These are phyloP conservation scores for Nepenthes alata DNA, from an alignment of 179 eudicot genomes.

Conservation along the genomic window DNA sequence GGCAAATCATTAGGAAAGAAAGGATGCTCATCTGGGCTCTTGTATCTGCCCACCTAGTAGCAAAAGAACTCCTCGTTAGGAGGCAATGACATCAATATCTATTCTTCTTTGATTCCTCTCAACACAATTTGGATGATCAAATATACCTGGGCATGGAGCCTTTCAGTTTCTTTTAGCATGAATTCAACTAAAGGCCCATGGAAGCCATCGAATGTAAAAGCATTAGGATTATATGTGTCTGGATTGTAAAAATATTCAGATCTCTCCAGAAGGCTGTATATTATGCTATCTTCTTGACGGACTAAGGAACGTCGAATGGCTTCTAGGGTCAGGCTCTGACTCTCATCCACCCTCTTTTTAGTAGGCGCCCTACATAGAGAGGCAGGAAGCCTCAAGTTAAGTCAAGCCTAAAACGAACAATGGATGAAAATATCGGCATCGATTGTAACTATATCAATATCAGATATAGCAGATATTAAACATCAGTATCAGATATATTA, in stretches of 20 bases:
- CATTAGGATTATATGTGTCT: conserved; percentile 67
- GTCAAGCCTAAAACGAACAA: too few species aligned
- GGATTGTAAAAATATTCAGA: conserved; percentile 80
- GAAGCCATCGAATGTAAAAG: conserved; percentile 57
- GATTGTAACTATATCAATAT: too few species aligned
- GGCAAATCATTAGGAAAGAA: conserved; percentile 74
- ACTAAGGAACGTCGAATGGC: conserved; percentile 73
- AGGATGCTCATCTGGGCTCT: conserved; percentile 92
- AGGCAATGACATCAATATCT: background rate
- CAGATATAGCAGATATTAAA: background rate
- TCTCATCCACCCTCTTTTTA: conserved; percentile 63
- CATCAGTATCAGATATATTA: background rate
- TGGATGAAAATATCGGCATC: too few species aligned
- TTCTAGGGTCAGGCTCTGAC: conserved; percentile 64
- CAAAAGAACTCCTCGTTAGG: background rate
- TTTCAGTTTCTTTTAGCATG: conserved; percentile 83
- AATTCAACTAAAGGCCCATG: conserved; percentile 66
- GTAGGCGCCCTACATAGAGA: conserved; percentile 14
- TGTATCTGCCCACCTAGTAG: conserved; percentile 71
- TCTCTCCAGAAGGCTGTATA: conserved; percentile 80
- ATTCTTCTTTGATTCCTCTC: background rate
- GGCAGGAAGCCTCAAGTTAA: conserved; percentile 1
- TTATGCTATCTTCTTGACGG: conserved; percentile 94
- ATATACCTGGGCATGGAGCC: conserved; percentile 71
- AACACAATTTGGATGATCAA: background rate